Evolutionary conservation across 2,329 filamentous ascomycete genomes (phyloP).

Genomic region (Botrytis cinerea): DNA sequence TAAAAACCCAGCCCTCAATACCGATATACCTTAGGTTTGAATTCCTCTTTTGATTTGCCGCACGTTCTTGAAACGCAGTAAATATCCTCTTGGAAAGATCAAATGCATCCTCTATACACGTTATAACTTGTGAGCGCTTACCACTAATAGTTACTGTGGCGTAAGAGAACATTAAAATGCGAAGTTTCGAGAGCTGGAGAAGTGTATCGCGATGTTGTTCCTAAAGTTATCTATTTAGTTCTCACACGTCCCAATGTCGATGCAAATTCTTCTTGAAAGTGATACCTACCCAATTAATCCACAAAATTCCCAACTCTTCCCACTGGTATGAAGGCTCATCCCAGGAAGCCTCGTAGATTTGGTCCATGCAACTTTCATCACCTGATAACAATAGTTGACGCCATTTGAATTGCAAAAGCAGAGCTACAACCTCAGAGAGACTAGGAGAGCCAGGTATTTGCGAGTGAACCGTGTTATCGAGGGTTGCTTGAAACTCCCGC

Average conservation of each 20-base stretch:
- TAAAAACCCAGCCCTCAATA: background rate
- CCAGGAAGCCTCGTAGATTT: background rate
- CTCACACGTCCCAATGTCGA: background rate
- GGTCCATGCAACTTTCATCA: background rate
- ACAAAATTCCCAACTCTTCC: background rate
- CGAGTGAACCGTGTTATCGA: background rate
- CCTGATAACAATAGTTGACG: background rate
- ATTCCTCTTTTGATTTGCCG: no score
- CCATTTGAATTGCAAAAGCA: slow-evolving; percentile 1
- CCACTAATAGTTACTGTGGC: background rate
- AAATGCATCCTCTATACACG: no score
- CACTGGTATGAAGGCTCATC: background rate
- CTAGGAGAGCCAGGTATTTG: background rate
- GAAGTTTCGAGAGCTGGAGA: background rate
- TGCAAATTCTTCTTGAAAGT: background rate
- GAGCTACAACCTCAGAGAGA: background rate
- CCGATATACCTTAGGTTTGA: slow-evolving; percentile 13
- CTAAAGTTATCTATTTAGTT: background rate
- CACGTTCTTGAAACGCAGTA: background rate
- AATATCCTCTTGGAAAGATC: background rate
- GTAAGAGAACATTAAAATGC: background rate
- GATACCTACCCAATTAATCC: background rate
- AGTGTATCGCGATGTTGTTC: background rate
- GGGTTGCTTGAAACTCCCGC: background rate
- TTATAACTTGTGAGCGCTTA: background rate